phyloP scores from a whole-genome alignment of 2,329 filamentous ascomycete genomes.

The Ceratocystis cubensis region DNA sequence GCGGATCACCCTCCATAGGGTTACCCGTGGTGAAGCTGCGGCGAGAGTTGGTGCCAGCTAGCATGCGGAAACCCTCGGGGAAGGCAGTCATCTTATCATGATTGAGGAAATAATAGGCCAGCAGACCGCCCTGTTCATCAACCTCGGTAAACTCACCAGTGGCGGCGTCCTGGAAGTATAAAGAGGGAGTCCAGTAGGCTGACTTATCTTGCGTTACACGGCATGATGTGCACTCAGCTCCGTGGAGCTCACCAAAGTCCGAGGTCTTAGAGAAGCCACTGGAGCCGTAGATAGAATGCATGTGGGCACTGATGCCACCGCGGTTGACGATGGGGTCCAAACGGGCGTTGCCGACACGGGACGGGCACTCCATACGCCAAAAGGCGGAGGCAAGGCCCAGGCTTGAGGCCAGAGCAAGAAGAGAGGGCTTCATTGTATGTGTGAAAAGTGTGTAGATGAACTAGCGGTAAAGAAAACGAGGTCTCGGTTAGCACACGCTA shows the following conservation, averaged over 20 bases:
- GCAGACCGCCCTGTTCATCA: conserved; percentile 65
- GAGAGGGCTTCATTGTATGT: conserved; percentile 28
- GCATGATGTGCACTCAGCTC: conserved; percentile 66
- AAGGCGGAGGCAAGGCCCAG: conserved; percentile 48
- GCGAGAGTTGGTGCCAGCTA: conserved; percentile 57
- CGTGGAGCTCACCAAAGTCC: conserved; percentile 43
- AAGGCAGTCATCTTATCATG: conserved; percentile 56
- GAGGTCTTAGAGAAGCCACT: conserved; percentile 31
- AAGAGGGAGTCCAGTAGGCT: conserved; percentile 70
- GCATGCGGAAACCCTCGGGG: conserved; percentile 66
- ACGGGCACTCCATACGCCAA: conserved; percentile 80
- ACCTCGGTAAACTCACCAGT: conserved; percentile 59
- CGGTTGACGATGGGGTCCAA: conserved; percentile 65
- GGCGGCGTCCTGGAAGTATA: conserved; percentile 59
- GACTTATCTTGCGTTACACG: conserved; percentile 69
- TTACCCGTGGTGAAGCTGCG: conserved; percentile 59
- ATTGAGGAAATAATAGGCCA: conserved; percentile 78
- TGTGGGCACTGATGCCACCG: conserved; percentile 48
- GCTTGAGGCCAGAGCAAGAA: conserved; percentile 28
- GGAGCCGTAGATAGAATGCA: conserved; percentile 64
- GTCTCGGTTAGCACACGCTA: neutral
- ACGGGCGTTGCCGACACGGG: conserved; percentile 53
- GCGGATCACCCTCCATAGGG: conserved; percentile 49
- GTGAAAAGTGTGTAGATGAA: neutral
- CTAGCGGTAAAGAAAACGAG: neutral